These are phyloP conservation scores for Taiozyma sp. DNA, from an alignment of 1,139 yeast genomes.

Conservation along the genomic window DNA sequence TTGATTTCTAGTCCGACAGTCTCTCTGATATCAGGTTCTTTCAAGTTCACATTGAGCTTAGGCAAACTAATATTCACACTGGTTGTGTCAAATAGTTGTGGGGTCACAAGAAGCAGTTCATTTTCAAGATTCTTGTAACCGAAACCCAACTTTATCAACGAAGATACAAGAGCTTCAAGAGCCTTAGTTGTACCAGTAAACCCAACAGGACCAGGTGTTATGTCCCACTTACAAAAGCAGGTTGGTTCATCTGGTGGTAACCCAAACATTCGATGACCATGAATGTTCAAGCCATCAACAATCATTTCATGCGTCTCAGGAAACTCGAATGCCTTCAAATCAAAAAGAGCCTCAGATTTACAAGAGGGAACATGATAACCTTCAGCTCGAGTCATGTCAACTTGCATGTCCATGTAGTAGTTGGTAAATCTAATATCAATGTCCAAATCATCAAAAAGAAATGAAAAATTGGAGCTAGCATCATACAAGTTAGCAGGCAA, in stretches of 20 bases:
- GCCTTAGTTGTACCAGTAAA: slow-evolving; percentile 51
- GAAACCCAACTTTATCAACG: slow-evolving; percentile 47
- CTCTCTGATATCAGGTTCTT: slow-evolving; percentile 27
- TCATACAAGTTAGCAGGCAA: slow-evolving; percentile 74
- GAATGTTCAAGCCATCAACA: slow-evolving; percentile 64
- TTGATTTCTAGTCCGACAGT: slow-evolving; percentile 29
- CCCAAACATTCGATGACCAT: slow-evolving; percentile 92
- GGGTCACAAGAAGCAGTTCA: slow-evolving; percentile 52
- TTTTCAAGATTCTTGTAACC: slow-evolving; percentile 76
- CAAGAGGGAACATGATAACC: slow-evolving; percentile 33
- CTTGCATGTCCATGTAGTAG: slow-evolving; percentile 84
- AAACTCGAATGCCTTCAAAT: slow-evolving; percentile 9
- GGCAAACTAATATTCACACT: slow-evolving; percentile 36
- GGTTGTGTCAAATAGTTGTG: slow-evolving; percentile 64
- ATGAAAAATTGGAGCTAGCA: slow-evolving; percentile 54
- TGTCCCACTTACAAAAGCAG: slow-evolving; percentile 87
- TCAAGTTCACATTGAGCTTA: slow-evolving; percentile 27
- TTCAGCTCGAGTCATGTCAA: slow-evolving; percentile 46
- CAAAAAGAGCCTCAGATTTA: slow-evolving; percentile 24
- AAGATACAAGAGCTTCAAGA: slow-evolving; percentile 39
- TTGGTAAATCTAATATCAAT: slow-evolving; percentile 84
- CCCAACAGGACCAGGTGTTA: slow-evolving; percentile 55
- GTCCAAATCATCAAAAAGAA: slow-evolving; percentile 63
- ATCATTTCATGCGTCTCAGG: slow-evolving; percentile 33
- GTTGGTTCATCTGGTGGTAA: slow-evolving; percentile 86